Evolutionary conservation across 1,284 basidiomycete species (phyloP), one percentile per base, ranked within the genome.

Genomic region (Cystobasidiaceae sp.): DNA sequence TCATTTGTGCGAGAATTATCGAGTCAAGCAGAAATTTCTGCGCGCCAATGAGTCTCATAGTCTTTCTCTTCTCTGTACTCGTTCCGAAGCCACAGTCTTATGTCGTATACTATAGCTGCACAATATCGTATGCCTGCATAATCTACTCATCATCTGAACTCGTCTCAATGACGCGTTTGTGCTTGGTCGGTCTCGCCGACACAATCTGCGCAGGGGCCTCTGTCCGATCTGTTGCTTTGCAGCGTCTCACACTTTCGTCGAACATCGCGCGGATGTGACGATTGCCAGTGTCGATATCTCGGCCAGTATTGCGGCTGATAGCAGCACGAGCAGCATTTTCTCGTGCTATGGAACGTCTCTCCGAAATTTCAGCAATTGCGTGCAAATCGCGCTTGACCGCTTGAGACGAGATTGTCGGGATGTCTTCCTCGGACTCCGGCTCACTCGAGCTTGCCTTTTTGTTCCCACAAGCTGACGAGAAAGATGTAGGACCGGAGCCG

Each of bases 91-190:
- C 9, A 39, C n/a, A n/a, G 9, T 39, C 9, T 39, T 39, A n/a
- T 39, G 37, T 39, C n/a, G n/a, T 39, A n/a, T n/a, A 39, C 11
- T n/a, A n/a, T n/a, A 9, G 37, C 37, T 39, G 11, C 37, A n/a
- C 37, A n/a, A 9, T n/a, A 39, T 39, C n/a, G 8, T 13, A 27
- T 27, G 32, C 48, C 5, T 28, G 23, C 32, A 33, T 9, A 28
- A 27, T 44, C 43, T 46, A 32, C 28, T 46, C 55, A n/a, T 55
- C 51, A 23, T 52, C 51, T n/a, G 51, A 41, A 17, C 21, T 39
- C 19, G 28, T 19, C 33, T 25, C 17, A 48, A 48, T 48, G 21
- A 48, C 45, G 9, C 45, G 11, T 48, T 48, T 48, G 8, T 4
- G 21, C 21, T 28, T 48, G 15, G 8, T 28, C 30, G 13, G 45